Evolutionary conservation across 2,329 filamentous ascomycete species (phyloP), one percentile per base, ranked within the genome.

Genomic region (Metarhizium rileyi): DNA sequence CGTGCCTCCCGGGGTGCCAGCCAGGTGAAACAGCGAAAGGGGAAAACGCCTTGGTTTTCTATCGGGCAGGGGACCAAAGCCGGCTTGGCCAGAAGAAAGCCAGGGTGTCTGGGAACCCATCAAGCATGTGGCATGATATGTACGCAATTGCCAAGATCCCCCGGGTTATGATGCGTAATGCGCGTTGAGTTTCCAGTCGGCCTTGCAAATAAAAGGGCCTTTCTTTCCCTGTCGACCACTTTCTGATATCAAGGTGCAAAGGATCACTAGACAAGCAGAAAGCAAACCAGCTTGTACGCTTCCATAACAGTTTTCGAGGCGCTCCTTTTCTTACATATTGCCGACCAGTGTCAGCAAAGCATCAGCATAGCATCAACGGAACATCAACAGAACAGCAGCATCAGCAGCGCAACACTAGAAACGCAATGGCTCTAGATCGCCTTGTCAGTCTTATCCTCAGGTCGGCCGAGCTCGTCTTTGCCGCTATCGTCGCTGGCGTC

Each of bases 401-500:
- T n/a, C n/a, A n/a, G n/a, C n/a, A n/a, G n/a, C n/a, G n/a, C 28
- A 28, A 41, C 2, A 38, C 3, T 8, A 41, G n/a, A 18, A 22
- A 14, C 28, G 59, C 47, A 53, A 71, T 70, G 67, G 67, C 65
- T 50, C 53, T 72, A 46, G 66, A 70, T 50, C 66, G 68, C 44
- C 56, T 72, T 49, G 59, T 70, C 52, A 68, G 65, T 52, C 57
- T 70, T 50, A 49, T 66, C 43, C 62, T 72, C 44, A 68, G 70
- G 26, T 58, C 60, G 27, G 65, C 67, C 18, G 63, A 88, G 69
- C 75, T 90, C 55, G 80, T 74, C 59, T 89, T 86, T 61, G 83
- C 78, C n/a, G 75, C 78, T 56, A 84, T 89, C 53, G 81, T 88
- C 47, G 81, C 83, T 23, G 86, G 84, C 52, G 72, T 89, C 53